phyloP scores from a whole-genome alignment of 352 stramenopile genomes.

The Phytophthora sp. region DNA sequence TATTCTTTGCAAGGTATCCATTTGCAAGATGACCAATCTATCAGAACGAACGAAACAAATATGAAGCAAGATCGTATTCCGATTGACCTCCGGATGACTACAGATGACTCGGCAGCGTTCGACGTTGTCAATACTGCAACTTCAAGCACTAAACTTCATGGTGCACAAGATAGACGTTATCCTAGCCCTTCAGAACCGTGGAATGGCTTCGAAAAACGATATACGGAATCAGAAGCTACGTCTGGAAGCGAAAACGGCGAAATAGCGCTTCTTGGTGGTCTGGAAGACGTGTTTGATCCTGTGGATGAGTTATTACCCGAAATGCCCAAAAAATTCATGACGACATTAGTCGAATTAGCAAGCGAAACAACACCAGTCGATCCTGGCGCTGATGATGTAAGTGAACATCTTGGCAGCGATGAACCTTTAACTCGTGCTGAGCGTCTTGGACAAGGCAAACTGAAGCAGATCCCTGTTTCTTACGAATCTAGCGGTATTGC shows the following conservation, averaged over 20 bases:
- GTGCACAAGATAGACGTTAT: too few relatives aligned
- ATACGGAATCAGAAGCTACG: slow-evolving; percentile 11
- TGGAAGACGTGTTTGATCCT: slow-evolving; percentile 37
- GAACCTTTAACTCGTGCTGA: too few relatives aligned
- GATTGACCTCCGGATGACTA: too few relatives aligned
- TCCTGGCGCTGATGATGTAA: background rate
- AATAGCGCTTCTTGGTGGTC: slow-evolving; percentile 26
- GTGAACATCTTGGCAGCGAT: too few relatives aligned
- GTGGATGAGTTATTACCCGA: slow-evolving; percentile 32
- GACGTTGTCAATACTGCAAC: background rate
- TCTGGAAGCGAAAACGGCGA: slow-evolving; percentile 28
- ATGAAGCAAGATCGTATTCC: too few relatives aligned
- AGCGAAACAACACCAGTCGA: background rate
- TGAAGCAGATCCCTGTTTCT: too few relatives aligned
- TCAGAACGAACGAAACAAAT: too few relatives aligned
- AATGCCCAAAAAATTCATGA: slow-evolving; percentile 1
- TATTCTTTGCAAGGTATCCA: too few relatives aligned
- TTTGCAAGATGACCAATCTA: too few relatives aligned
- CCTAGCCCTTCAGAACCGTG: background rate
- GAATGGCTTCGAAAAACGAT: slow-evolving; percentile 7
- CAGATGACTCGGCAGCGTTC: too few relatives aligned
- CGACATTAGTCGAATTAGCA: background rate
- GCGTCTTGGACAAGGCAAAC: too few relatives aligned
- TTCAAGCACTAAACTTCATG: too few relatives aligned
- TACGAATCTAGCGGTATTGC: slow-evolving; percentile 29